phyloP scores from a whole-genome alignment of 495 filamentous ascomycete species.

The Aspergillus mulundensis region DNA sequence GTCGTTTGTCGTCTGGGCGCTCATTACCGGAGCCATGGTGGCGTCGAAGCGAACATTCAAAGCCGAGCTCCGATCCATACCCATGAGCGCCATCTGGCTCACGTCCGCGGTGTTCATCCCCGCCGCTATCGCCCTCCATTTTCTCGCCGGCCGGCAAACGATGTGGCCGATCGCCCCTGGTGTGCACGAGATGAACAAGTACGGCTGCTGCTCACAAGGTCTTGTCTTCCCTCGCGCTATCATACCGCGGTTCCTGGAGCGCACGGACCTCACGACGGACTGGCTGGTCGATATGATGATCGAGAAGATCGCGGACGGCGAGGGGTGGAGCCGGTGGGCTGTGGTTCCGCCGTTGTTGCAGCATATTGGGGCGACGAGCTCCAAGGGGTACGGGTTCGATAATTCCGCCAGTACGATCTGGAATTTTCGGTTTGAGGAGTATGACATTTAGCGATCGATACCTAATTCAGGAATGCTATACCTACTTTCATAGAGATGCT shows the following conservation, averaged over 20 bases:
- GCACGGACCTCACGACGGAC: conserved; percentile 20
- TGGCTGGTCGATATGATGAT: conserved; percentile 37
- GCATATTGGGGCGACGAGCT: conserved; percentile 43
- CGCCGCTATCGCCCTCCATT: conserved; percentile 26
- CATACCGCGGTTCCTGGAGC: conserved; percentile 17
- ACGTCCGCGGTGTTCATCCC: conserved; percentile 26
- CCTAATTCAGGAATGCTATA: no score
- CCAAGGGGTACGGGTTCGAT: conserved; percentile 26
- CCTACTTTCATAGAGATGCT: no score
- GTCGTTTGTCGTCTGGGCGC: conserved; percentile 10
- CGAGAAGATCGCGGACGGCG: conserved; percentile 39
- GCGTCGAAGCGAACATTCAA: conserved; percentile 8
- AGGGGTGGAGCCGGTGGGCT: conserved; percentile 42
- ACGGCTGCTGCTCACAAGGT: conserved; percentile 48
- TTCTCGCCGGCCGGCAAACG: conserved; percentile 30
- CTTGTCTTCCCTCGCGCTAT: conserved; percentile 39
- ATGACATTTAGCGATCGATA: not conserved
- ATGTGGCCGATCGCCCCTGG: conserved; percentile 32
- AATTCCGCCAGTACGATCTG: conserved; percentile 31
- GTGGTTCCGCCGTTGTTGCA: conserved; percentile 48
- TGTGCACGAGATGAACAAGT: conserved; percentile 45
- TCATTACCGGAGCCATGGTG: conserved; percentile 10
- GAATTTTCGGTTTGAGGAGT: conserved; percentile 41
- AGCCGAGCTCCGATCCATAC: conserved; percentile 10
- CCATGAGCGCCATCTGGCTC: conserved; percentile 16